These are phyloP conservation scores for Leccinum pellstonianum DNA, from an alignment of 768 basidiomycete species.

Conservation along the genomic window DNA sequence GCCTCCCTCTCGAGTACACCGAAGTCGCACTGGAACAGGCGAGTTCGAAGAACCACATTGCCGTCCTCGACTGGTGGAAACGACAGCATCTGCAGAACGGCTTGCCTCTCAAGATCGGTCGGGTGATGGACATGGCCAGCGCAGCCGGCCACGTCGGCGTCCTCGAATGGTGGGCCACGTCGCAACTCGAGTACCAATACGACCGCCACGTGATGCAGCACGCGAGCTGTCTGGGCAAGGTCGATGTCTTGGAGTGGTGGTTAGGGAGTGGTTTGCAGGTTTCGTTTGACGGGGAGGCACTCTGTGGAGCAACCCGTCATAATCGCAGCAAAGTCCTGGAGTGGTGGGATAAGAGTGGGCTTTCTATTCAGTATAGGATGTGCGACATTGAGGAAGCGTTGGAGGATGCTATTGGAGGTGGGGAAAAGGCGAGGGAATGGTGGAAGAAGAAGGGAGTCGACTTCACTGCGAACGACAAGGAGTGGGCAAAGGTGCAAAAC, in stretches of 20 bases:
- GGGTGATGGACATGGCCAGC: constrained; percentile 83
- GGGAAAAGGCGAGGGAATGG: constrained; percentile 72
- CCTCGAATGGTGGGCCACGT: constrained; percentile 84
- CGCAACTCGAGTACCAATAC: constrained; percentile 75
- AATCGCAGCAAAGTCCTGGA: constrained; percentile 80
- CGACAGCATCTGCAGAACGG: constrained; percentile 46
- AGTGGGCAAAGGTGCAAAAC: constrained; percentile 84
- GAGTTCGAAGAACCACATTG: constrained; percentile 72
- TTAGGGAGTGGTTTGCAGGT: constrained; percentile 71
- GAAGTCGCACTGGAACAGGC: constrained; percentile 79
- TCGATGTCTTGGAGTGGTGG: constrained; percentile 86
- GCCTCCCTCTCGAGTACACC: constrained; percentile 67
- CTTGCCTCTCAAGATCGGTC: constrained; percentile 75
- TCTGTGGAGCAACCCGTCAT: constrained; percentile 77
- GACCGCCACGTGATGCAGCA: constrained; percentile 75
- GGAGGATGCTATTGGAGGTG: constrained; percentile 84
- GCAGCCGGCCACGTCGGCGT: constrained; percentile 72
- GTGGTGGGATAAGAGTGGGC: constrained; percentile 83
- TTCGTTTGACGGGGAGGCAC: constrained; percentile 76
- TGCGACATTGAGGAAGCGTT: constrained; percentile 91
- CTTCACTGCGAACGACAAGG: constrained; percentile 79
- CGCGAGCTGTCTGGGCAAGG: constrained; percentile 76
- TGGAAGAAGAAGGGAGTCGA: constrained; percentile 82
- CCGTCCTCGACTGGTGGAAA: constrained; percentile 84
- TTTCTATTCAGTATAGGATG: constrained; percentile 83